Conservation (phyloP, 768 basidiomycete species). For the Leccinum obscurum region DNA sequence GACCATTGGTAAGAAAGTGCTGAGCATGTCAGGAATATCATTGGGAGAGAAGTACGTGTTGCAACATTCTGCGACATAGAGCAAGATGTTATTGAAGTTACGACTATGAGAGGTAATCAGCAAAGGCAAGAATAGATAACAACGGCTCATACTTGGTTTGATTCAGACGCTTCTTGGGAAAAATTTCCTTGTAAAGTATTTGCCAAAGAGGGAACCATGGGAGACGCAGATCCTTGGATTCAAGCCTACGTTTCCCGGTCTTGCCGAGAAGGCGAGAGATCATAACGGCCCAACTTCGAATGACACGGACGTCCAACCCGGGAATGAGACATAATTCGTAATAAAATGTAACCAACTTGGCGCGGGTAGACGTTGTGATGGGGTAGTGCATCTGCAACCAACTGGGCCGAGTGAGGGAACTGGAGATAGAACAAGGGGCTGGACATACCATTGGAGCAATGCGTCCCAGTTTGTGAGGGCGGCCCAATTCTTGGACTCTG, state of each 20-base stretch:
- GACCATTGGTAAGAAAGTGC: conserved; percentile 66
- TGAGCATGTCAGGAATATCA: conserved; percentile 71
- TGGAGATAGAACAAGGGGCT: not conserved
- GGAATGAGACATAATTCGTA: conserved; percentile 79
- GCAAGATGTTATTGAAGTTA: conserved; percentile 66
- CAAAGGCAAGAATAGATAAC: not conserved
- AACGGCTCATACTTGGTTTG: conserved; percentile 54
- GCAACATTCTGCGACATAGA: conserved; percentile 73
- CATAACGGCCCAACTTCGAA: conserved; percentile 79
- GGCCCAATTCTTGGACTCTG: conserved; percentile 75
- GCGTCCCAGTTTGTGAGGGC: conserved; percentile 77
- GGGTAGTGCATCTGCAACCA: conserved; percentile 86
- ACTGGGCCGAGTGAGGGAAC: conserved; percentile 38
- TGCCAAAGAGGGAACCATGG: conserved; percentile 80
- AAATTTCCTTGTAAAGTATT: conserved; percentile 68
- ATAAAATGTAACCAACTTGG: conserved; percentile 70
- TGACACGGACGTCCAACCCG: conserved; percentile 69
- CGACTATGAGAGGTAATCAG: conserved; percentile 39
- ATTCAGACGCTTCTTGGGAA: conserved; percentile 63
- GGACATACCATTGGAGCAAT: conserved; percentile 68
- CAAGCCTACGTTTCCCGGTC: conserved; percentile 68
- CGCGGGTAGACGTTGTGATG: conserved; percentile 64
- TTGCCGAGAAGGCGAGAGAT: conserved; percentile 70
- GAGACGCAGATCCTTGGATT: conserved; percentile 63
- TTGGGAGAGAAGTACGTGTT: conserved; percentile 64